Evolutionary conservation across 352 stramenopile species (phyloP).

Genomic region (Plasmopara halstedii): DNA sequence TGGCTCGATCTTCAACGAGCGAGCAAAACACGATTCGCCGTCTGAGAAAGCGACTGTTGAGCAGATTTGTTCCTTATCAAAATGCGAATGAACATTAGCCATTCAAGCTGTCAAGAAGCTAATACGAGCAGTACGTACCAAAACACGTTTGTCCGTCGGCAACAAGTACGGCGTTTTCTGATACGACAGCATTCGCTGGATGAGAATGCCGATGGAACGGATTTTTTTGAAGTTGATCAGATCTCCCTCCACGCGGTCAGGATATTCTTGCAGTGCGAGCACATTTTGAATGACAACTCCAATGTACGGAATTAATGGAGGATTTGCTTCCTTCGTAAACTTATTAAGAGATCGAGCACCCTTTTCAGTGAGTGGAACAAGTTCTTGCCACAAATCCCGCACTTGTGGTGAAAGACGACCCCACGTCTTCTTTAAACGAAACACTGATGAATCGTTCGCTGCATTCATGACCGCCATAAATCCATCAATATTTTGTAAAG

Average conservation of each 20-base stretch:
- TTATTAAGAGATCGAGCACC: conserved; percentile 72
- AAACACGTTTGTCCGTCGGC: conserved; percentile 63
- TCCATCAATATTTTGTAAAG: conserved; percentile 81
- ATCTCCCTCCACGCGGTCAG: conserved; percentile 62
- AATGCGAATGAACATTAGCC: conserved; percentile 2
- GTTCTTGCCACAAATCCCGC: conserved; percentile 73
- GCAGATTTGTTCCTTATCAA: conserved; percentile 63
- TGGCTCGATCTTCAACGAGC: conserved; percentile 77
- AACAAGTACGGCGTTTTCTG: conserved; percentile 78
- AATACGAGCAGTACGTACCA: conserved; percentile 37
- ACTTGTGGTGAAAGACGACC: conserved; percentile 52
- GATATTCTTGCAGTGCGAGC: conserved; percentile 76
- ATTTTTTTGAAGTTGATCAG: conserved; percentile 88
- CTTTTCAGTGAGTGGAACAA: conserved; percentile 80
- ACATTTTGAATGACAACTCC: conserved; percentile 83
- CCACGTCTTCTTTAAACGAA: conserved; percentile 85
- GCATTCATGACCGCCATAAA: conserved; percentile 90
- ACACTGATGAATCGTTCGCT: conserved; percentile 81
- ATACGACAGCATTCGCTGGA: conserved; percentile 50
- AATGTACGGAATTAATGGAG: conserved; percentile 77
- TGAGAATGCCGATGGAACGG: conserved; percentile 53
- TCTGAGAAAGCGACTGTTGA: conserved; percentile 51
- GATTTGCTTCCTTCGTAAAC: conserved; percentile 58
- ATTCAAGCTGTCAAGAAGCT: background rate
- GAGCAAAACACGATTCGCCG: conserved; percentile 66